These are phyloP conservation scores for Penicillium thymicola DNA, from an alignment of 2,329 filamentous ascomycete species.

Conservation along the genomic window DNA sequence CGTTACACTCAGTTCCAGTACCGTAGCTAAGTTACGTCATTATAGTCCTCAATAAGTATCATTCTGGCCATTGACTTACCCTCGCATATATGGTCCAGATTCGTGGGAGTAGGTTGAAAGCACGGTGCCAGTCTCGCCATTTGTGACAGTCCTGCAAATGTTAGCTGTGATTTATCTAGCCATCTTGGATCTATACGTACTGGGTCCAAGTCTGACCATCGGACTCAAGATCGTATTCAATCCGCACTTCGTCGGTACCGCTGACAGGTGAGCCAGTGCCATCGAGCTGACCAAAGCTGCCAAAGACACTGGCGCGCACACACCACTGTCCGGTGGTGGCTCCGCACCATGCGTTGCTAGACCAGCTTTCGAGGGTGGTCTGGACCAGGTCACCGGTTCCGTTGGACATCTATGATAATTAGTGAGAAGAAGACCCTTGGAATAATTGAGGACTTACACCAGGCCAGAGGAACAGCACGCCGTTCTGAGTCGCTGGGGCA, in stretches of 20 bases:
- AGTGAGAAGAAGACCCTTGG: neutral
- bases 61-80: slow-evolving; percentile 11
- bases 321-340: slow-evolving; percentile 42
- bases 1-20: slow-evolving; percentile 44
- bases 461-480: slow-evolving; percentile 44
- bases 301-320: slow-evolving; percentile 42
- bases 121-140: slow-evolving; percentile 33
- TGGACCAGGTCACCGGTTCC: slow-evolving; percentile 46
- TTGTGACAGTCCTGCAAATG: slow-evolving; percentile 30
- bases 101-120: slow-evolving; percentile 36
- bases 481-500: slow-evolving; percentile 38
- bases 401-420: slow-evolving; percentile 37
- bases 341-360: slow-evolving; percentile 43
- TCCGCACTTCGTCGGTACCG: slow-evolving; percentile 33
- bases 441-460: slow-evolving; percentile 16
- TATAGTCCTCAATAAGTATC: neutral
- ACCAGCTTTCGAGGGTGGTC: slow-evolving; percentile 43
- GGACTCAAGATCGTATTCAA: slow-evolving; percentile 25
- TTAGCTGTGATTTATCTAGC: neutral
- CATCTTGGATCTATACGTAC: slow-evolving; percentile 11
- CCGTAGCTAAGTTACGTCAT: slow-evolving; percentile 24
- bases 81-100: slow-evolving; percentile 39
- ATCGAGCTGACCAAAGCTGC: slow-evolving; percentile 43
- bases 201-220: slow-evolving; percentile 32
- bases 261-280: slow-evolving; percentile 16